Percentiles rank a stretch among this genome's conserved stretches.
These are phyloP conservation scores for Emergomyces orientalis DNA, from an alignment of 2,329 filamentous ascomycete species.

Conservation along the genomic window DNA sequence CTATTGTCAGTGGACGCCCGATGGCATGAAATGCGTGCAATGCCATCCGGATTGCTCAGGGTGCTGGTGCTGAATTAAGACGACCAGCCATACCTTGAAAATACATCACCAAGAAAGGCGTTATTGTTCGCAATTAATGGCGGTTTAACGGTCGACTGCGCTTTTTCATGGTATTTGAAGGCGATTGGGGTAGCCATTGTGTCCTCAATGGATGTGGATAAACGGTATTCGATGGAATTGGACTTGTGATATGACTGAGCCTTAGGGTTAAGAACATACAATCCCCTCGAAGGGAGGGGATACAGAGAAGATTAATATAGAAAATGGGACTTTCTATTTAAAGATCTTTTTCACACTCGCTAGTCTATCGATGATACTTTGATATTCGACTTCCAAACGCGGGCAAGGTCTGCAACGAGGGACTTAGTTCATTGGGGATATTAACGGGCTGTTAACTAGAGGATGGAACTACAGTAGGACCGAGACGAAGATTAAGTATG, in stretches of 20 bases:
- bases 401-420: neutral
- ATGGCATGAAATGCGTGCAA: no score
- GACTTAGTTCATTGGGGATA: neutral
- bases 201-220: neutral
- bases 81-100: conserved; percentile 37
- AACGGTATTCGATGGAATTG: neutral
- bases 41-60: no score
- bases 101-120: conserved; percentile 56
- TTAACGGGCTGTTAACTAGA: no score
- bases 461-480: no score
- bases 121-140: conserved; percentile 60
- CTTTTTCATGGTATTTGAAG: conserved; percentile 48
- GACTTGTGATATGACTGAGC: neutral
- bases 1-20: no score
- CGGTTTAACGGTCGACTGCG: conserved; percentile 52
- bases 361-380: neutral
- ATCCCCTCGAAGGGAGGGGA: no score
- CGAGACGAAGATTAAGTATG: no score
- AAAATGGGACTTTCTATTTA: neutral
- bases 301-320: neutral
- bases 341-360: neutral
- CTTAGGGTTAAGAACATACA: neutral
- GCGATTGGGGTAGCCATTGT: conserved; percentile 19
- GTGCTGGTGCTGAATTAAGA: no score
- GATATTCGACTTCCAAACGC: neutral